Conservation (phyloP, 352 stramenopile species). For the Phytophthora macrochlamydospora region DNA sequence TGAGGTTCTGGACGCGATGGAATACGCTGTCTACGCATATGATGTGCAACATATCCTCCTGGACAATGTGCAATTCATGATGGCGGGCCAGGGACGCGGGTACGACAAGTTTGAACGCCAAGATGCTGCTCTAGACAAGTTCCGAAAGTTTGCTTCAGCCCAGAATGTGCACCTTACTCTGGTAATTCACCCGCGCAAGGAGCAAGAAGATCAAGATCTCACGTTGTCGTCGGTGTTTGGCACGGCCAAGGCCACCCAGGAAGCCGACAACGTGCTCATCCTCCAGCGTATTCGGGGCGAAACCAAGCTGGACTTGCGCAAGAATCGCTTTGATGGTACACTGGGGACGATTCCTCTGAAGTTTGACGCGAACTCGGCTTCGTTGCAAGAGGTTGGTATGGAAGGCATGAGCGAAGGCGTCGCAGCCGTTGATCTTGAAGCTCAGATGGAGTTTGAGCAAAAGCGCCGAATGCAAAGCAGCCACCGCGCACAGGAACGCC, state of each 20-base stretch:
- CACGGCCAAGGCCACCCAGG: conserved; percentile 98
- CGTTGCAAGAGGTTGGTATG: conserved; percentile 67
- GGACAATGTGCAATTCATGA: conserved; percentile 99
- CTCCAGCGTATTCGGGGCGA: conserved; percentile 90
- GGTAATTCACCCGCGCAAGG: conserved; percentile 99
- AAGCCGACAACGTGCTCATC: conserved; percentile 99
- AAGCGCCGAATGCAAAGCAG: conserved; percentile 49
- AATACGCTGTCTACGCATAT: conserved; percentile 98
- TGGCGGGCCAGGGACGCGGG: conserved; percentile 86
- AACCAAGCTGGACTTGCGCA: conserved; percentile 97
- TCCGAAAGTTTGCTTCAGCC: conserved; percentile 95
- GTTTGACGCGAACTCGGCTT: conserved; percentile 81
- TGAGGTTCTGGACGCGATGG: conserved; percentile 98
- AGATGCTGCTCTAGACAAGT: conserved; percentile 96
- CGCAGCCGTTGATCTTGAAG: conserved; percentile 72
- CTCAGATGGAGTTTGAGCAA: conserved; percentile 81
- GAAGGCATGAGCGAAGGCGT: conserved; percentile 74
- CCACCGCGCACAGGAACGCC: conserved; percentile 18
- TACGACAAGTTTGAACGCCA: conserved; percentile 92
- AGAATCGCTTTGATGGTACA: conserved; percentile 95
- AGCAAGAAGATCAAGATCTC: conserved; percentile 93
- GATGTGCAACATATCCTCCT: conserved; percentile 99
- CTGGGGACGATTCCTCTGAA: conserved; percentile 87
- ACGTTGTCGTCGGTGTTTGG: conserved; percentile 97
- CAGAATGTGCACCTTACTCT: conserved; percentile 99